These are phyloP conservation scores for Penicillium sp. DNA, from an alignment of 2,329 filamentous ascomycete species.

Conservation along the genomic window DNA sequence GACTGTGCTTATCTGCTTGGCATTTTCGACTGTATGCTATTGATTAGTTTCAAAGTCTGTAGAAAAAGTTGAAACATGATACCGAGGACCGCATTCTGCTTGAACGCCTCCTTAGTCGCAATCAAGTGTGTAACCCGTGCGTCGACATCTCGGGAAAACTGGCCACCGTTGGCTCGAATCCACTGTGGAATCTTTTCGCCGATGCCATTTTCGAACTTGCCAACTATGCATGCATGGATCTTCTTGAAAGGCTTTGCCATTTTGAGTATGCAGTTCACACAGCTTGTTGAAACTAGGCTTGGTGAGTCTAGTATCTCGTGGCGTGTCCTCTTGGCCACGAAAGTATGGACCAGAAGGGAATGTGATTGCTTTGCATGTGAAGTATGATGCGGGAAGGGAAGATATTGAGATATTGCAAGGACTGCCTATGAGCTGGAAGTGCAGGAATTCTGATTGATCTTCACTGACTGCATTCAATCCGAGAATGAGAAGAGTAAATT, in stretches of 20 bases:
- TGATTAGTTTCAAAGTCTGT: slow-evolving; percentile 18
- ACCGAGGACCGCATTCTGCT: slow-evolving; percentile 47
- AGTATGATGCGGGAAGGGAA: not conserved
- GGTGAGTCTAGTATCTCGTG: not conserved
- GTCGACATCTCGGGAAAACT: slow-evolving; percentile 53
- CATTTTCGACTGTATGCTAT: slow-evolving; percentile 40
- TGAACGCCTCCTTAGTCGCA: slow-evolving; percentile 62
- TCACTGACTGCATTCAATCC: not conserved
- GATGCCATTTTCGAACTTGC: slow-evolving; percentile 53
- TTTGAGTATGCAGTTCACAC: not conserved
- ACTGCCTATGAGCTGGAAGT: not conserved
- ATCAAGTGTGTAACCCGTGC: slow-evolving; percentile 70
- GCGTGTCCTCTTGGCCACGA: too few species aligned
- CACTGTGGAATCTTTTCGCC: slow-evolving; percentile 63
- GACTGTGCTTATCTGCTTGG: slow-evolving; percentile 37
- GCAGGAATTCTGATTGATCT: not conserved
- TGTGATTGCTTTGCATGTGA: too few species aligned
- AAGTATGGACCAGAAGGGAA: not conserved
- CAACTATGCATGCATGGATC: slow-evolving; percentile 57
- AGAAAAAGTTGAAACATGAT: slow-evolving; percentile 2
- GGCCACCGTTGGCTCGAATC: slow-evolving; percentile 63
- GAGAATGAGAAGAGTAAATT: not conserved
- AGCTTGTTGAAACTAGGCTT: not conserved
- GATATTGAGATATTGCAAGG: not conserved
- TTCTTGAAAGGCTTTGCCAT: slow-evolving; percentile 52